Base-by-base conservation (phyloP, 306 rosid species). In the Medicago truncatula region DNA sequence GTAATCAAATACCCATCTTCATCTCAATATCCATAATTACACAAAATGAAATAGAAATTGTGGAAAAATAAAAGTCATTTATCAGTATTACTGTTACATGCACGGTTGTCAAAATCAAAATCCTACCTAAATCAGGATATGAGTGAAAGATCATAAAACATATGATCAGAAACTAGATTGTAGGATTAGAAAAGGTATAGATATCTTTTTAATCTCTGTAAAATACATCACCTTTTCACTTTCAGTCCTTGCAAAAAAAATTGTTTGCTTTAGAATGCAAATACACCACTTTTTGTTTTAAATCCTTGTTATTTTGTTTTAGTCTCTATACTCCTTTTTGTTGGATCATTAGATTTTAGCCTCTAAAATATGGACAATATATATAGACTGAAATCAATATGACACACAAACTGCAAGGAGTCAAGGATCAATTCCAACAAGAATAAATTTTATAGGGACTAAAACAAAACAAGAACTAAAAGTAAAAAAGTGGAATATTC, bases 1-100 rank as follows among this genome's bases (percentile, higher is more conserved):
- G 64, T 56, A 39, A 76, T 36, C 50, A 67, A 76, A 54, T 62
- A 64, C 65, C 53, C 61, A 62, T 15, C 50, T 56, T 36, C 46
- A 54, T 21, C 54, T 34, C 25, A 56, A 57, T 17, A 75, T 46
- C 40, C 54, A 67, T 10, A 44, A 57, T 52, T 67, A 59, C 44
- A 23, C 31, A 56, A 15, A 74, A 60, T 66, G 81, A 31, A 62
- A 54, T 0, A 72, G 46, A 64, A 67, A 78, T 44, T 67, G 36
- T 47, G 14, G n/a, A 39, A 16, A 79, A 82, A 66, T 6, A 52
- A 25, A 71, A 62, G 3, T 18, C 62, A 43, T 52, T 62, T 40
- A 31, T 6, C 53, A 21, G 69, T 44, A 41, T 43, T 64, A 59
- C 25, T 7, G 60, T 49, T 23, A 9, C 43, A 65, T 17, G 20